Conservation (phyloP, 2,329 filamentous ascomycete genomes). For the Shiraia sp. region DNA sequence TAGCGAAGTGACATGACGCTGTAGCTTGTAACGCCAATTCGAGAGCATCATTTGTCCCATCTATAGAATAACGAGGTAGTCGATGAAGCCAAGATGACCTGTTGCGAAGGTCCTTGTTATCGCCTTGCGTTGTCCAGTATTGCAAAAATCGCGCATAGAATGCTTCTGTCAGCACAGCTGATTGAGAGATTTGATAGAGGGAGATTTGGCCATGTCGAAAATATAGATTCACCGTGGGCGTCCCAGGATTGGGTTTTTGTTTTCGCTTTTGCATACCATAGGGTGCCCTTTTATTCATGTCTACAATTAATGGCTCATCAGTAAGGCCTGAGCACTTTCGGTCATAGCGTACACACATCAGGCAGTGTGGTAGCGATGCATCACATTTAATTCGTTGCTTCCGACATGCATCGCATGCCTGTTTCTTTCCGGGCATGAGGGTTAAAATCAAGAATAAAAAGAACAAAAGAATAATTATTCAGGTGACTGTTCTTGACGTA, state of each 20-base stretch:
- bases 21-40: slow-evolving; percentile 32
- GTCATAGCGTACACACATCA: slow-evolving; percentile 31
- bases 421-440: slow-evolving; percentile 31
- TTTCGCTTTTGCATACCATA: slow-evolving; percentile 18
- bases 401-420: slow-evolving; percentile 32
- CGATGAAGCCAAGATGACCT: slow-evolving; percentile 33
- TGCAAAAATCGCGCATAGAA: slow-evolving; percentile 34
- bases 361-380: slow-evolving; percentile 32
- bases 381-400: slow-evolving; percentile 41
- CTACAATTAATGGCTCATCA: slow-evolving; percentile 34
- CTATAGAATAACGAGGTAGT: slow-evolving; percentile 24
- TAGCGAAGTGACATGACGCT: slow-evolving; percentile 31
- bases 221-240: neutral
- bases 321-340: slow-evolving; percentile 30
- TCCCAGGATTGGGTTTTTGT: neutral
- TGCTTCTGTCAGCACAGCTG: slow-evolving; percentile 20
- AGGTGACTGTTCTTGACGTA: neutral
- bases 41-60: slow-evolving; percentile 29
- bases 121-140: slow-evolving; percentile 31
- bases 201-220: neutral
- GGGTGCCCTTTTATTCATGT: slow-evolving; percentile 28
- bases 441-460: neutral
- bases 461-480: neutral
- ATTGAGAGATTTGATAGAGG: slow-evolving; percentile 17
- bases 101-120: slow-evolving; percentile 28